Evolutionary conservation across 495 filamentous ascomycete species (phyloP).

Genomic region (Xylaria palmicola): DNA sequence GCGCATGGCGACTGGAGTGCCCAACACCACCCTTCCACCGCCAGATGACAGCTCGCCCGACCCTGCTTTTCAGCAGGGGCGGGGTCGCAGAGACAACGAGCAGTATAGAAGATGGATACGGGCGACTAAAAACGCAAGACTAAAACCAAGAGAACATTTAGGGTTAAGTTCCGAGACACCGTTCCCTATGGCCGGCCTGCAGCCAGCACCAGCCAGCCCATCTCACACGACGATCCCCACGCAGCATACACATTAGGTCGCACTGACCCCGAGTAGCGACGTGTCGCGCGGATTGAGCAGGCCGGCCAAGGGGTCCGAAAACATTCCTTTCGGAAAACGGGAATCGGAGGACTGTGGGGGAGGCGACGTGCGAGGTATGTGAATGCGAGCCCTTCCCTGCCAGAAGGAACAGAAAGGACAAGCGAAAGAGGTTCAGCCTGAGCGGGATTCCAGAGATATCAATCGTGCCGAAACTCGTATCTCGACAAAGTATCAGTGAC

Average conservation of each 20-base stretch:
- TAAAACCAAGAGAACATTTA: slow-evolving; percentile 61
- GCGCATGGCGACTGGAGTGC: slow-evolving; percentile 45
- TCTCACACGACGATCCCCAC: slow-evolving; percentile 31
- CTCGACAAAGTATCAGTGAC: slow-evolving; percentile 21
- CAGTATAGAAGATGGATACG: slow-evolving; percentile 39
- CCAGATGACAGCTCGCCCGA: slow-evolving; percentile 22
- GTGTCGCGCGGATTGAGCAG: slow-evolving; percentile 22
- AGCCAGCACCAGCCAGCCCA: slow-evolving; percentile 23
- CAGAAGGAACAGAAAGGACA: slow-evolving; percentile 22
- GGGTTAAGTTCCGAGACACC: slow-evolving; percentile 76
- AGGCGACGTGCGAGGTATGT: slow-evolving; percentile 59
- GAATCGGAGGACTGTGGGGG: slow-evolving; percentile 66
- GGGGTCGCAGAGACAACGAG: slow-evolving; percentile 22
- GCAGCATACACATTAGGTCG: slow-evolving; percentile 28
- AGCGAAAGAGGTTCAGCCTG: slow-evolving; percentile 37
- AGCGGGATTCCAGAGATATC: slow-evolving; percentile 11
- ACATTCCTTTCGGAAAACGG: slow-evolving; percentile 65
- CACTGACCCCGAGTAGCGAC: slow-evolving; percentile 27
- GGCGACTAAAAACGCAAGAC: slow-evolving; percentile 48
- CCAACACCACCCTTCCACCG: slow-evolving; percentile 40
- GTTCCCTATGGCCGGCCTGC: slow-evolving; percentile 47
- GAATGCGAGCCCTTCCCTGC: slow-evolving; percentile 18
- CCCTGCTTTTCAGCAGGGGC: slow-evolving; percentile 45
- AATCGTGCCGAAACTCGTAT: slow-evolving; percentile 20
- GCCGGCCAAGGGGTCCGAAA: slow-evolving; percentile 38